phyloP scores from a whole-genome alignment of 805 yeast genomes.

The Saccharomycopsis microspora region DNA sequence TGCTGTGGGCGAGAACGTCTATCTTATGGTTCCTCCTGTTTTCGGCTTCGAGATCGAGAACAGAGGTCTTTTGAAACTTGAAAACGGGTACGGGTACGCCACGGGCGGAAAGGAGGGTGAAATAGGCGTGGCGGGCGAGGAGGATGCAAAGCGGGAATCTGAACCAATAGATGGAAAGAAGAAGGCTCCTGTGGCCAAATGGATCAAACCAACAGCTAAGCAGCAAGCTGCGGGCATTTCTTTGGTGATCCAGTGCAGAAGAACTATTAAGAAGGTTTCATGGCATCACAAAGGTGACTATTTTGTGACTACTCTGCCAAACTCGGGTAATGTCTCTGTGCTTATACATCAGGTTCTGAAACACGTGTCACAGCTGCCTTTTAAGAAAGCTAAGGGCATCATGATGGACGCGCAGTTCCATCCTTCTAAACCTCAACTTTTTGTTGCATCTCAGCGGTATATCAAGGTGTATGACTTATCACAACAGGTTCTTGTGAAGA shows the following conservation, averaged over 20 bases:
- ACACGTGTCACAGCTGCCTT: constrained; percentile 93
- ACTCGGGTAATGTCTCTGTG: constrained; percentile 77
- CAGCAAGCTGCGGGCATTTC: constrained; percentile 60
- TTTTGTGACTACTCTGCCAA: constrained; percentile 94
- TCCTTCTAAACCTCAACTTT: constrained; percentile 88
- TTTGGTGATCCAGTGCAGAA: constrained; percentile 53
- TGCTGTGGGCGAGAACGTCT: constrained; percentile 70
- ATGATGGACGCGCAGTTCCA: constrained; percentile 95
- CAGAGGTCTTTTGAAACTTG: constrained; percentile 64
- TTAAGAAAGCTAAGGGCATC: constrained; percentile 84
- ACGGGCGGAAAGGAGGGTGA: constrained; percentile 17
- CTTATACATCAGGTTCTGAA: constrained; percentile 90
- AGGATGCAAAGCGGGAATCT: constrained; percentile 24
- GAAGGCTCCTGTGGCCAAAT: constrained; percentile 47
- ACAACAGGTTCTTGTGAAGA: constrained; percentile 73
- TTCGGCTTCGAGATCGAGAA: constrained; percentile 85
- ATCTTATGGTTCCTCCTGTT: constrained; percentile 78
- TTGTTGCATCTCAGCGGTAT: constrained; percentile 89
- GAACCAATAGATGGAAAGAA: constrained; percentile 27
- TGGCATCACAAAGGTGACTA: constrained; percentile 99
- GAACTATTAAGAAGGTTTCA: constrained; percentile 65
- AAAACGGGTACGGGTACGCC: constrained; percentile 84
- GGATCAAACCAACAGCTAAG: constrained; percentile 67
- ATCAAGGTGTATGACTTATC: constrained; percentile 84
- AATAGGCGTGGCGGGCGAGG: constrained; percentile 34